Conservation (phyloP, 257 asterid genomes). For the Ophiorrhiza pumila region DNA sequence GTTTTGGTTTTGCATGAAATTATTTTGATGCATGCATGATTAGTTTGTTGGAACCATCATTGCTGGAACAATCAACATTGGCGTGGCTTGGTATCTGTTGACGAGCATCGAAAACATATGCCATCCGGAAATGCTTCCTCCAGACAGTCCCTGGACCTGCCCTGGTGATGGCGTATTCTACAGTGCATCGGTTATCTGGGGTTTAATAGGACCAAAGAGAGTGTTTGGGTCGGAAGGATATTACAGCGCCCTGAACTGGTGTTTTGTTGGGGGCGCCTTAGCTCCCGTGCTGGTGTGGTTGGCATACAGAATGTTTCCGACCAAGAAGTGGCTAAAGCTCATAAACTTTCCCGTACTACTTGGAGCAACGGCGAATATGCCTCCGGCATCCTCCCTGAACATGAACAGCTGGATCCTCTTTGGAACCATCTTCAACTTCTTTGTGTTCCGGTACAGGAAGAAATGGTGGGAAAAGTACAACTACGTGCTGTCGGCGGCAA, state of each 20-base stretch:
- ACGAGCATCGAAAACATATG: slow-evolving; percentile 50
- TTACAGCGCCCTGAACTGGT: slow-evolving; percentile 63
- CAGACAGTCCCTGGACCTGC: slow-evolving; percentile 71
- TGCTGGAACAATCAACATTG: slow-evolving; percentile 59
- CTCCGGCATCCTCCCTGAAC: slow-evolving; percentile 64
- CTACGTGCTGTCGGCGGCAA: slow-evolving; percentile 61
- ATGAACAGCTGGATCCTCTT: slow-evolving; percentile 60
- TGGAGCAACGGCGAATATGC: slow-evolving; percentile 53
- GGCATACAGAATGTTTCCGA: slow-evolving; percentile 44
- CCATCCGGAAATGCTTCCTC: slow-evolving; percentile 45
- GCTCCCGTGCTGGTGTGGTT: slow-evolving; percentile 51
- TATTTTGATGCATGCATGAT: no score
- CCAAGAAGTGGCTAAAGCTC: slow-evolving; percentile 48
- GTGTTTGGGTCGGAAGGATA: slow-evolving; percentile 53
- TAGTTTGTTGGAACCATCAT: slow-evolving; percentile 60
- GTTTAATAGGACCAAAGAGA: slow-evolving; percentile 60
- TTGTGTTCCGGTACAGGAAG: slow-evolving; percentile 50
- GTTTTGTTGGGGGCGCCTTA: slow-evolving; percentile 50
- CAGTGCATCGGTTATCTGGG: slow-evolving; percentile 84
- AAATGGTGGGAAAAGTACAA: slow-evolving; percentile 79
- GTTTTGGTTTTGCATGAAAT: no score
- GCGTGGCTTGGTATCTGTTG: slow-evolving; percentile 61
- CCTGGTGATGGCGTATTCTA: slow-evolving; percentile 51
- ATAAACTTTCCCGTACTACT: slow-evolving; percentile 64
- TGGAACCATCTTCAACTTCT: slow-evolving; percentile 50